Conservation (phyloP, 2,329 filamentous ascomycete genomes). For the Pyricularia grisea region DNA sequence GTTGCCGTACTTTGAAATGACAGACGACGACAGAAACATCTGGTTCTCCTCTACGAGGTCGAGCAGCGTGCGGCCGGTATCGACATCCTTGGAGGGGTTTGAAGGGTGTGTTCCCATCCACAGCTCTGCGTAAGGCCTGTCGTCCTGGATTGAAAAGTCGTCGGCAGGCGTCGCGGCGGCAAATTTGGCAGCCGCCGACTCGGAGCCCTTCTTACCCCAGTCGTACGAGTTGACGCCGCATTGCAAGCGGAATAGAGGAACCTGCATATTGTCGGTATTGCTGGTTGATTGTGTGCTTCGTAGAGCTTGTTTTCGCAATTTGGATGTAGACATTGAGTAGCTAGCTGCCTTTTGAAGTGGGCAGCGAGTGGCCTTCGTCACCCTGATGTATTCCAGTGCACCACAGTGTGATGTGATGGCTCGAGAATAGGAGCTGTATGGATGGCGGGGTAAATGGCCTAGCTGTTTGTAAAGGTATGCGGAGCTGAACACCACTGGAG, state of each 20-base stretch:
- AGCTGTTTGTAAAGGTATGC: not conserved
- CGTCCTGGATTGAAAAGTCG: slow-evolving; percentile 67
- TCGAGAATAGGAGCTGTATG: not conserved
- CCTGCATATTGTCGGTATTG: slow-evolving; percentile 41
- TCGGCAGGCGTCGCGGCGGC: slow-evolving; percentile 73
- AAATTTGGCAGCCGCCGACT: slow-evolving; percentile 82
- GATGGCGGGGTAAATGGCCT: not conserved
- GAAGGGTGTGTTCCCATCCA: slow-evolving; percentile 99
- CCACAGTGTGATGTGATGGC: not conserved
- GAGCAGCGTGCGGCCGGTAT: slow-evolving; percentile 74
- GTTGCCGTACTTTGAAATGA: slow-evolving; percentile 65
- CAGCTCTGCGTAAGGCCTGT: slow-evolving; percentile 92
- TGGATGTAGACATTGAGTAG: not conserved
- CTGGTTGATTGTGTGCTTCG: not conserved
- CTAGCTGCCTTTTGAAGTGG: not conserved
- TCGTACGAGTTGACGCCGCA: slow-evolving; percentile 98
- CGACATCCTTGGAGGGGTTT: slow-evolving; percentile 83
- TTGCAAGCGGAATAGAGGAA: slow-evolving; percentile 76
- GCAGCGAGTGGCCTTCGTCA: not conserved
- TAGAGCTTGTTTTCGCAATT: not conserved
- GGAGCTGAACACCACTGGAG: not conserved
- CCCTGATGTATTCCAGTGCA: not conserved
- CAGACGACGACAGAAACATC: slow-evolving; percentile 64
- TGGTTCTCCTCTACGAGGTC: slow-evolving; percentile 84
- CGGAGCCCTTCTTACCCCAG: slow-evolving; percentile 89